phyloP scores from a whole-genome alignment of 371 early-diverging fungal genomes.

The Syncephalastrum racemosum region DNA sequence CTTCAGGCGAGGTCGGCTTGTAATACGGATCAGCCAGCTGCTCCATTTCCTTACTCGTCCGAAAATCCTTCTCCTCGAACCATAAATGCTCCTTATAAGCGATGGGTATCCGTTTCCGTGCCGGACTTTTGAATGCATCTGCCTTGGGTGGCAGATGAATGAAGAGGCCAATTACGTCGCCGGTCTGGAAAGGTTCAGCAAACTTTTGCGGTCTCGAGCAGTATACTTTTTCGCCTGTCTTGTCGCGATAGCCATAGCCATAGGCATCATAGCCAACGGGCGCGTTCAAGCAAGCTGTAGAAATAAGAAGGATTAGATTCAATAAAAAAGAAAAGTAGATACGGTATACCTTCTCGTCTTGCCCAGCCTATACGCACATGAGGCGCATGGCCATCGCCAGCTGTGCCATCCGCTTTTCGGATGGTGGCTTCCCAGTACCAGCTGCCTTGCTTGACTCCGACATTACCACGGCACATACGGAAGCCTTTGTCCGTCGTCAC shows the following conservation, averaged over 20 bases:
- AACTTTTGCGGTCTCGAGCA: slow-evolving; percentile 55
- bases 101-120: slow-evolving; percentile 60
- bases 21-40: slow-evolving; percentile 44
- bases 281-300: slow-evolving; percentile 60
- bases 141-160: slow-evolving; percentile 57
- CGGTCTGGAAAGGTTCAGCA: slow-evolving; percentile 63
- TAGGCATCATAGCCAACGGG: slow-evolving; percentile 75
- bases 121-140: slow-evolving; percentile 46
- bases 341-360: slow-evolving; percentile 58
- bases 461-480: slow-evolving; percentile 69
- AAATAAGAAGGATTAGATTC: not conserved
- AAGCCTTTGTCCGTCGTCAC: slow-evolving; percentile 69
- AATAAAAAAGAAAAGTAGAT: not conserved
- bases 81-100: slow-evolving; percentile 63
- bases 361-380: slow-evolving; percentile 73
- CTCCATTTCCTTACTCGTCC: slow-evolving; percentile 58
- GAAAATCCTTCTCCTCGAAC: slow-evolving; percentile 68
- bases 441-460: slow-evolving; percentile 64
- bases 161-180: slow-evolving; percentile 70
- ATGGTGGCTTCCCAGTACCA: slow-evolving; percentile 72
- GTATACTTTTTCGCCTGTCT: slow-evolving; percentile 65
- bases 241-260: slow-evolving; percentile 68
- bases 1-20: slow-evolving; percentile 21
- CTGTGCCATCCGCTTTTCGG: slow-evolving; percentile 39
- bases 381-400: slow-evolving; percentile 51